Conservation (phyloP, 805 yeast genomes). For the Metschnikowia sp. region DNA sequence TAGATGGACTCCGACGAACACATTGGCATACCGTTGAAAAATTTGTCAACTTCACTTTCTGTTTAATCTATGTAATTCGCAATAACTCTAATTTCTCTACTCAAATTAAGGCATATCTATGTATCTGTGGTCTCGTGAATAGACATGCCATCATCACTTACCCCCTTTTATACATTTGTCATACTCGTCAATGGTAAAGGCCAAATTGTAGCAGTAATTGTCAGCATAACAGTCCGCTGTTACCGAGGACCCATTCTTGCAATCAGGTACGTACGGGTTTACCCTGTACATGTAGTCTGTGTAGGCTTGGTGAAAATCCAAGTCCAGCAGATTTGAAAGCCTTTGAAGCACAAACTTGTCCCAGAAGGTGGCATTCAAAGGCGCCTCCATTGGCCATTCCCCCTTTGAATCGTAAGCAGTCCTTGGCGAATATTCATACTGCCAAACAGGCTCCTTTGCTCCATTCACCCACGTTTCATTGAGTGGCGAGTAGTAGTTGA, state of each 20-base stretch:
- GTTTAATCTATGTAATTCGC: too few species aligned
- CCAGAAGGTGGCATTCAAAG: conserved; percentile 71
- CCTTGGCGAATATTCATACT: conserved; percentile 62
- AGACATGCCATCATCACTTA: too few species aligned
- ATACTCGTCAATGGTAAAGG: conserved; percentile 16
- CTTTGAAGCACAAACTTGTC: conserved; percentile 46
- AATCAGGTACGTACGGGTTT: conserved; percentile 50
- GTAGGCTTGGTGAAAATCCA: conserved; percentile 48
- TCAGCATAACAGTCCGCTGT: conserved; percentile 12
- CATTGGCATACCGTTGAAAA: too few species aligned
- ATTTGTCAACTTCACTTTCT: too few species aligned
- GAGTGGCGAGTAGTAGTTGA: conserved; percentile 56
- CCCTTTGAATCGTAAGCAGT: conserved; percentile 48
- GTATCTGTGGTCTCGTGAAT: too few species aligned
- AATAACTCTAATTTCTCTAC: too few species aligned
- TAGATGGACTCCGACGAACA: too few species aligned
- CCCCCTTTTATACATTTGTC: conserved; percentile 7
- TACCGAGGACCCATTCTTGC: conserved; percentile 12
- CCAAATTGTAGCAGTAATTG: conserved; percentile 18
- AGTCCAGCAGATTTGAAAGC: conserved; percentile 36
- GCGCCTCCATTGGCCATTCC: conserved; percentile 56
- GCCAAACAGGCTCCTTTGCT: conserved; percentile 60
- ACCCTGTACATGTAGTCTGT: conserved; percentile 48
- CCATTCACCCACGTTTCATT: conserved; percentile 53
- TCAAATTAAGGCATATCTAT: too few species aligned